Base-by-base conservation (phyloP, 164 flowering plant genomes). In the Tinospora cordifolia region DNA sequence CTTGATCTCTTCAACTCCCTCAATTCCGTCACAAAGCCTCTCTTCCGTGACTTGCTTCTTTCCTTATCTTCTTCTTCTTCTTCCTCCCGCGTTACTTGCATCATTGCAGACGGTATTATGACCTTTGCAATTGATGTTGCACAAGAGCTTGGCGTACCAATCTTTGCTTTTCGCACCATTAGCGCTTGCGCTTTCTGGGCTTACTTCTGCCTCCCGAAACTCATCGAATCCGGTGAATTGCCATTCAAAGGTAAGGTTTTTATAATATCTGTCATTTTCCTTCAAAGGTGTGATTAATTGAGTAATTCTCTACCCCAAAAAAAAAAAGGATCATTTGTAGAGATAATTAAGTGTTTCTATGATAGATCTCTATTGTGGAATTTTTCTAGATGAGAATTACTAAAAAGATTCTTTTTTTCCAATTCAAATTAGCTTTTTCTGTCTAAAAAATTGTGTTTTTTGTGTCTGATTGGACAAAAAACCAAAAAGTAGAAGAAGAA, bases 231-330 rank as follows among this genome's bases (percentile, higher is more conserved):
- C 9, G 82, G 82, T 13, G 84, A 81, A 64, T 54, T 83, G 8
- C 84, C 86, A 8, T 71, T 83, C 58, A 49, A 27, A 67, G 86
- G 86, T 83, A 19, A 30, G 36, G 36, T 30, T 30, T n/a, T n/a
- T n/a, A n/a, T n/a, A n/a, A n/a, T n/a, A n/a, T n/a, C n/a, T n/a
- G n/a, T n/a, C n/a, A n/a, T n/a, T n/a, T n/a, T n/a, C 36, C n/a
- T 58, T 58, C 24, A 58, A 21, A 8, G 24, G 8, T 8, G 19
- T 4, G 25, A 30, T 62, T 19, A 13, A 12, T 2, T 12, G 21
- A 4, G 44, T 11, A 64, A 34, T 64, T 30, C 6, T 34, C 14
- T 13, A 14, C 8, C 40, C n/a, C n/a, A n/a, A n/a, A n/a, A 15
- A 14, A 36, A 64, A 2, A 36, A 14, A 30, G 19, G 17, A 1